Conservation (phyloP, 257 asterid genomes). For the Craterostigma plantagineum region DNA sequence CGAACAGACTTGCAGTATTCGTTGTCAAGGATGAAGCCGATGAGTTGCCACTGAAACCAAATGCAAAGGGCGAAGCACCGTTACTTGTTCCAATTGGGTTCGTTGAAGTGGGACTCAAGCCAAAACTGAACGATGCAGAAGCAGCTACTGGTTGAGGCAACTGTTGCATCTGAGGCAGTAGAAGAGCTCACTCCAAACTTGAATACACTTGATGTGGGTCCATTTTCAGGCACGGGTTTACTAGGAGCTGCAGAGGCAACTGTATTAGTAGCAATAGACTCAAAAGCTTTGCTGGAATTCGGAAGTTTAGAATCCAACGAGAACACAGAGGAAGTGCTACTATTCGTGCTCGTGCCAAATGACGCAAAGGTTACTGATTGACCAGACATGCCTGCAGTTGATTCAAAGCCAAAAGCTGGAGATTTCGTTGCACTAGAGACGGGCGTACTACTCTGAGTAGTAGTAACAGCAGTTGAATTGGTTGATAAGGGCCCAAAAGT, state of each 20-base stretch:
- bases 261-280: conserved; percentile 13
- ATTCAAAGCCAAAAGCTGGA: conserved; percentile 11
- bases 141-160: conserved; percentile 21
- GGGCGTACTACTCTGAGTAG: conserved; percentile 19
- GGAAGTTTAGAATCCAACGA: conserved; percentile 6
- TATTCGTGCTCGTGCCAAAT: no score
- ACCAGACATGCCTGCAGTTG: no score
- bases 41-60: conserved; percentile 12
- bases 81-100: conserved; percentile 11
- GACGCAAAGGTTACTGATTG: no score
- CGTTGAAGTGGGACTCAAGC: conserved; percentile 17
- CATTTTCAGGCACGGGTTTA: conserved; percentile 15
- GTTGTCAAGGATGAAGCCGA: conserved; percentile 11
- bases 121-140: conserved; percentile 21
- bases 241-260: conserved; percentile 26
- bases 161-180: conserved; percentile 12
- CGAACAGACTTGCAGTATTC: conserved; percentile 10
- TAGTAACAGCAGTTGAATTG: conserved; percentile 10
- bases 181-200: conserved; percentile 20
- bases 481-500: conserved; percentile 17
- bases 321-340: no score
- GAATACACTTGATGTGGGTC: conserved; percentile 15
- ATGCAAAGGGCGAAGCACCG: conserved; percentile 9
- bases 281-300: conserved; percentile 11
- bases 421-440: conserved; percentile 20